phyloP scores from a whole-genome alignment of 2,329 filamentous ascomycete species.

The Pseudogymnoascus sp. region DNA sequence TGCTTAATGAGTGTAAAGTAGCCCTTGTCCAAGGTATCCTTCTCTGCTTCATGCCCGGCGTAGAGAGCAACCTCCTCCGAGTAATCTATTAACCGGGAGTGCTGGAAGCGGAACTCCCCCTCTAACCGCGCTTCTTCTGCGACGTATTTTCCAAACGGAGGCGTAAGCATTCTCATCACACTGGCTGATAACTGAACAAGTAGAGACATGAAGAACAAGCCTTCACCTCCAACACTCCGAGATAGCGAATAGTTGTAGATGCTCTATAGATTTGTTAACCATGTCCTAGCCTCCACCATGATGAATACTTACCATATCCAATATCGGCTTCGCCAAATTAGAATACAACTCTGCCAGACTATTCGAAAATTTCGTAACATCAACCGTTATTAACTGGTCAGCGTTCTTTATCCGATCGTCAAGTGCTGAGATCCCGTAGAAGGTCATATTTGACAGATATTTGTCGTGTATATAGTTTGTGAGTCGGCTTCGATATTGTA shows the following conservation, averaged over 20 bases:
- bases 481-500: conserved; percentile 86
- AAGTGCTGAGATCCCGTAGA: conserved; percentile 89
- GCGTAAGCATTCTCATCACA: conserved; percentile 88
- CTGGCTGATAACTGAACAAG: conserved; percentile 86
- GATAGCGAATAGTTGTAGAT: conserved; percentile 96
- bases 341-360: conserved; percentile 92
- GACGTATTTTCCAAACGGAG: conserved; percentile 95
- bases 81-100: conserved; percentile 90
- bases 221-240: conserved; percentile 91
- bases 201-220: conserved; percentile 88
- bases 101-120: conserved; percentile 93
- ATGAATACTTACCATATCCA: conserved; percentile 66
- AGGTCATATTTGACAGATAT: conserved; percentile 95
- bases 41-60: conserved; percentile 85
- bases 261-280: conserved; percentile 36
- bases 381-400: conserved; percentile 93
- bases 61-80: conserved; percentile 93
- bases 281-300: conserved; percentile 14
- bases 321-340: conserved; percentile 85
- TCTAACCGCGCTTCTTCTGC: conserved; percentile 92
- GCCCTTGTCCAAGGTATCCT: conserved; percentile 92
- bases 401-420: conserved; percentile 98
- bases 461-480: conserved; percentile 94
- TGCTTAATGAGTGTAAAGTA: conserved; percentile 99
- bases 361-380: conserved; percentile 94